Percentiles rank a stretch among this genome's conserved stretches.
phyloP scores from a whole-genome alignment of 352 stramenopile species.

The Phytopythium montanum region DNA sequence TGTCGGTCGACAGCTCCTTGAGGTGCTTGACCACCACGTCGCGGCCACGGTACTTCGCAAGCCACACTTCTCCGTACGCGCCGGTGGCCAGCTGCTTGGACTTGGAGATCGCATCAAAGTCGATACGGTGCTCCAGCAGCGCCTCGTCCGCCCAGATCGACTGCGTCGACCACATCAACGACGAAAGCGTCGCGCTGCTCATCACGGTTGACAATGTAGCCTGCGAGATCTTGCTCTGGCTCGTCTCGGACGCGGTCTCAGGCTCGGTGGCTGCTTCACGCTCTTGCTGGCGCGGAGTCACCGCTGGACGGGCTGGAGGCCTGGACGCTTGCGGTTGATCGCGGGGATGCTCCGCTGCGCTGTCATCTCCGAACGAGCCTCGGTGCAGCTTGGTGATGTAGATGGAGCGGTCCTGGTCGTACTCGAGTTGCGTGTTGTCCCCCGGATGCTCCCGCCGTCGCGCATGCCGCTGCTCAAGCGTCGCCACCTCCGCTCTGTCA shows the following conservation, averaged over 20 bases:
- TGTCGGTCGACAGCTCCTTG: conserved; percentile 7
- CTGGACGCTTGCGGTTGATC: not conserved
- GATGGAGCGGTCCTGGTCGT: conserved; percentile 8
- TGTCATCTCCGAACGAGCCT: conserved; percentile 2
- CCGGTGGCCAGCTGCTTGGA: conserved; percentile 28
- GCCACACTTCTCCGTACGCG: conserved; percentile 41
- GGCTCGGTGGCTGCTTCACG: not conserved
- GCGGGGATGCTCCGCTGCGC: not conserved
- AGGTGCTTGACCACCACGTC: conserved; percentile 41
- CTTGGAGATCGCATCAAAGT: conserved; percentile 31
- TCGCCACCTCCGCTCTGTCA: not conserved
- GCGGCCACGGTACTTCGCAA: conserved; percentile 32
- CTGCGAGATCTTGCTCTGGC: not conserved
- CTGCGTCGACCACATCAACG: conserved; percentile 4
- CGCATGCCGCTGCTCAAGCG: not conserved
- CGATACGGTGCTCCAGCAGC: conserved; percentile 45
- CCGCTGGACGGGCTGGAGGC: not conserved
- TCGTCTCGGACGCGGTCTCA: not conserved
- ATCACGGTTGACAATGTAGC: not conserved
- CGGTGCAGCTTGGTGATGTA: conserved; percentile 9
- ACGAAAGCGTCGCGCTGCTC: not conserved
- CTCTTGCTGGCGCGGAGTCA: not conserved
- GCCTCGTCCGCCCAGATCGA: conserved; percentile 62
- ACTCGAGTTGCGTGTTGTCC: conserved; percentile 6
- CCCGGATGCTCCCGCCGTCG: not conserved